Base-by-base conservation (phyloP, 2,329 filamentous ascomycete species). In the Massarina eburnea region DNA sequence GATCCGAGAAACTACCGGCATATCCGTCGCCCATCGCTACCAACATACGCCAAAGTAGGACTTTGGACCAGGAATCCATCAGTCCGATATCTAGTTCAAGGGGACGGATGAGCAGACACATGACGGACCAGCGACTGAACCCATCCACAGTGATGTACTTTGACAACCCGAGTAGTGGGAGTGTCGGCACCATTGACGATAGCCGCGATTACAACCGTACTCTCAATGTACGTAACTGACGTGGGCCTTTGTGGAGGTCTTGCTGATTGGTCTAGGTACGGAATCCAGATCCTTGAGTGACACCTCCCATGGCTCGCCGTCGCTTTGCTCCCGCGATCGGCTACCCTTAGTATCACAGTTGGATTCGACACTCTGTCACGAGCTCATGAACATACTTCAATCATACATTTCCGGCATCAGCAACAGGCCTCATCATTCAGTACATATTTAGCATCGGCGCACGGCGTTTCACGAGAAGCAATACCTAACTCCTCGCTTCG, bases 51-150 rank as follows among this genome's bases (percentile, higher is more conserved):
- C 57, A 55, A 34, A 65, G 61, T 32, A 64, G 65, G 35, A 54
- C 55, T 14, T 46, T 59, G 8, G 63, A 68, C 19, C 55, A 54
- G 18, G 66, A 69, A 7, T 67, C 67, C 0, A 61, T 64, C 20
- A 71, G 62, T 24, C 70, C 70, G 2, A 54, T 58, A 1, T 66
- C 66, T 8, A 59, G 60, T 7, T 67, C 63, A 36, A 62, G 64
- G 41, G 59, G 67, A 39, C 55, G 75, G 34, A 66, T 68, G 43
- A 77, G 74, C 47, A 66, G 71, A 43, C 74, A 75, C 45, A 66
- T 77, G 24, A 73, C 75, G 48, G 76, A 78, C 45, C 75, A 76
- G 48, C 66, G 76, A 19, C 65, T 78, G 19, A 78, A 78, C 45
- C 76, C 76, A 2, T 69, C 68, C 6, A 73, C 73, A 3, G 64